A percentile compares a stretch with the other conserved stretches of the same genome.
Evolutionary conservation across 2,329 filamentous ascomycete species (phyloP).

Genomic region (Camptophora hylomeconis): DNA sequence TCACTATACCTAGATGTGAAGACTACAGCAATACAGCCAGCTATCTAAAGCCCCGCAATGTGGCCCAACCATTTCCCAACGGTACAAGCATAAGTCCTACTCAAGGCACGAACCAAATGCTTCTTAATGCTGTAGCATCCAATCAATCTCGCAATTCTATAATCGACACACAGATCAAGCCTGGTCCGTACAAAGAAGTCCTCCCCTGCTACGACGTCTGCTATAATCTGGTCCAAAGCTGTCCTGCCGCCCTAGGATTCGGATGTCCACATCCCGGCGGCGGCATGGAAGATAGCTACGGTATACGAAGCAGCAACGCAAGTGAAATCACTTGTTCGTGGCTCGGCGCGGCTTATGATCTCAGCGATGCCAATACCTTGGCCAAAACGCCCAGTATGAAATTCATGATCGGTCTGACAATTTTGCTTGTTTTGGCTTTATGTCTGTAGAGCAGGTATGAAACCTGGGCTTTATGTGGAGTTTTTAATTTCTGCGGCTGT

Average conservation of each 20-base stretch:
- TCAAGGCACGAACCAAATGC: constrained; percentile 5
- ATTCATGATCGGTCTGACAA: too few relatives aligned
- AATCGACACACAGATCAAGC: constrained; percentile 59
- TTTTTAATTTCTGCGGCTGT: too few relatives aligned
- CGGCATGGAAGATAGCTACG: constrained; percentile 40
- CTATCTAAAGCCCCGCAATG: constrained; percentile 57
- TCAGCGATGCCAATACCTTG: constrained; percentile 22
- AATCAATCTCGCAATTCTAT: constrained; percentile 52
- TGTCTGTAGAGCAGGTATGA: too few relatives aligned
- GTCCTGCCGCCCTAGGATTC: constrained; percentile 65
- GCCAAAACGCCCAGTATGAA: too few relatives aligned
- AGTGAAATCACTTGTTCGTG: constrained; percentile 46
- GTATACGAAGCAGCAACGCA: constrained; percentile 23
- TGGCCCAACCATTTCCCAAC: constrained; percentile 57
- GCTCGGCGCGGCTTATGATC: constrained; percentile 44
- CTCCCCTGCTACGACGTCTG: constrained; percentile 81
- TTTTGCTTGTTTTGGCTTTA: too few relatives aligned
- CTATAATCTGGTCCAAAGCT: constrained; percentile 72
- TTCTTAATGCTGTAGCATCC: constrained; percentile 24
- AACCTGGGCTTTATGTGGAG: too few relatives aligned
- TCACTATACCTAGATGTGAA: constrained; percentile 82
- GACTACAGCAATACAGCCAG: constrained; percentile 53
- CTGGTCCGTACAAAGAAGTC: constrained; percentile 88
- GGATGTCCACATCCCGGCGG: constrained; percentile 48
- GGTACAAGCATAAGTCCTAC: constrained; percentile 40